Evolutionary conservation across 306 rosid species (phyloP), one percentile per base, ranked within the genome.

Genomic region (Arachis stenosperma): DNA sequence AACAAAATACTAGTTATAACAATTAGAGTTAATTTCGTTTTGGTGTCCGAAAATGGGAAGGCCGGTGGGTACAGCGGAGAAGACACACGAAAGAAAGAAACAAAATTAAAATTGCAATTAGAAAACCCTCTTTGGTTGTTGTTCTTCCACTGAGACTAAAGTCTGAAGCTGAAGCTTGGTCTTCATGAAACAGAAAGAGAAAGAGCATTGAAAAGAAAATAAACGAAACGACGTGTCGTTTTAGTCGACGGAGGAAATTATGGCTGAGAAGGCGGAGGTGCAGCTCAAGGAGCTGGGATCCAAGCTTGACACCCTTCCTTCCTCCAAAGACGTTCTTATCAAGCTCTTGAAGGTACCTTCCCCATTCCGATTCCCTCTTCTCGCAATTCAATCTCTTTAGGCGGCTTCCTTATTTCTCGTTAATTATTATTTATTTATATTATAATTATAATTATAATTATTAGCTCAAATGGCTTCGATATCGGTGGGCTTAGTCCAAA

Each of bases 251-350:
- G 41, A 61, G 69, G 36, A 52, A 65, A 65, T 54, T 46, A 91
- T 94, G 97, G 79, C 92, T 40, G 83, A 81, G 67, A 85, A 88
- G 79, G 86, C 87, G 59, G 87, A 86, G 81, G 88, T 70, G 66
- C 99, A 81, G 81, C 98, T 95, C 62, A 88, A 76, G 89, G 99
- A 95, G 78, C 67, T 95, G 90, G 99, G 98, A 91, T 95, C 98
- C 82, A 95, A 88, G 90, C 93, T 95, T 52, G 84, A 85, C 5
- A 65, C 79, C 9, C 87, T 78, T 86, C 98, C 91, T 15, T 37
- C 96, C 13, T 74, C 93, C 75, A 95, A 95, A 78, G 99, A 95
- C 81, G 79, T 87, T 66, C 93, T 95, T 79, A 71, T 90, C 81
- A 95, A 88, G 82, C 87, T 90, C 75, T 76, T 95, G 65, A 95